Percentiles rank a stretch among this genome's conserved stretches.
Evolutionary conservation across 169 alveolate species (phyloP).

Genomic region (Cryptosporidium sp.): DNA sequence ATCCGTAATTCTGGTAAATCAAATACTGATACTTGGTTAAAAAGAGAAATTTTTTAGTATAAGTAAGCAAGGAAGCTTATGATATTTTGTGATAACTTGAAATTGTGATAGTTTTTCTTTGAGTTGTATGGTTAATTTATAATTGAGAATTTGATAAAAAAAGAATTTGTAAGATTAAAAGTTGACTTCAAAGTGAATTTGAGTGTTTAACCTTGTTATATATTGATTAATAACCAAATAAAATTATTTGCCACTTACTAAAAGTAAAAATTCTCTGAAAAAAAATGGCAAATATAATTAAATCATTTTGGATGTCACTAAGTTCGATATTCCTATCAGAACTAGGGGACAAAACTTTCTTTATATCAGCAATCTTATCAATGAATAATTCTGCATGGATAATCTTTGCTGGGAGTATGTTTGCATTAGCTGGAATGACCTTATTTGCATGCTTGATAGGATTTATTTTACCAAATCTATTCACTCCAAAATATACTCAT

Average conservation of each 20-base stretch:
- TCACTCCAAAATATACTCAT: conserved; percentile 74
- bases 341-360: conserved; percentile 85
- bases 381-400: conserved; percentile 78
- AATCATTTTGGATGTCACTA: conserved; percentile 70
- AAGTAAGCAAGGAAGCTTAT: no score
- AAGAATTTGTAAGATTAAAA: no score
- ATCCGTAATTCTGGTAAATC: background rate
- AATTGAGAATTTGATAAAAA: background rate
- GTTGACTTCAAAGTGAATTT: background rate
- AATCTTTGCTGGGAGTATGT: conserved; percentile 80
- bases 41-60: no score
- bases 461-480: conserved; percentile 64
- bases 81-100: background rate
- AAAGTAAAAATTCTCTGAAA: no score
- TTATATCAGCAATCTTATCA: conserved; percentile 82
- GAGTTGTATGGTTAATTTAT: background rate
- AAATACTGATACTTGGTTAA: no score
- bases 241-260: background rate
- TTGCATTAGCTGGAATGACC: conserved; percentile 83
- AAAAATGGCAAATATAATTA: conserved; percentile 22
- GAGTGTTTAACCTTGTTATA: background rate
- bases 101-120: background rate
- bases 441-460: conserved; percentile 80
- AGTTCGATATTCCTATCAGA: conserved; percentile 81
- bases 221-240: background rate